Evolutionary conservation across 768 basidiomycete species (phyloP).

Genomic region (Polyporus arcularius): DNA sequence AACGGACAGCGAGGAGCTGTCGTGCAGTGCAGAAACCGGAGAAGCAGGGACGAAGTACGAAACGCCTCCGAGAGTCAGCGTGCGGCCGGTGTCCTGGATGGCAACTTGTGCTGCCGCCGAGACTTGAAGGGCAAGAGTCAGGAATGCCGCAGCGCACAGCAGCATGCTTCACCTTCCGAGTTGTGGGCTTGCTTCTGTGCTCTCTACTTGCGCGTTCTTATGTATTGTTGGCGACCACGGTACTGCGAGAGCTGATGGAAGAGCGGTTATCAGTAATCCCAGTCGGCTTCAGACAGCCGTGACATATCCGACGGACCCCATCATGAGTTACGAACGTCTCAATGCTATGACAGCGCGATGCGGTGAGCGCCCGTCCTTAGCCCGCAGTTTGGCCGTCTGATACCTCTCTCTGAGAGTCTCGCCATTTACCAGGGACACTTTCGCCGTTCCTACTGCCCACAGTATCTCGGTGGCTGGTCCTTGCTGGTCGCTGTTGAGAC

Average conservation of each 20-base stretch:
- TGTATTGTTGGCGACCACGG: neutral
- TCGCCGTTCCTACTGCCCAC: too few species aligned
- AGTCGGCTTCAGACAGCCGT: neutral
- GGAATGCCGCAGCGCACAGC: neutral
- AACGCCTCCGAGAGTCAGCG: conserved; percentile 16
- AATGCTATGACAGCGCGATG: too few species aligned
- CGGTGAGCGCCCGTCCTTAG: too few species aligned
- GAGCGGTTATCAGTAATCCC: neutral
- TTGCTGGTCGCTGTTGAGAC: too few species aligned
- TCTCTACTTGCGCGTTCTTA: neutral
- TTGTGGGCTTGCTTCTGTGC: neutral
- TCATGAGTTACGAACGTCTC: neutral
- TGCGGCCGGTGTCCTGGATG: conserved; percentile 19
- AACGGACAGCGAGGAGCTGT: neutral
- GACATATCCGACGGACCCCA: neutral
- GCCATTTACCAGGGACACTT: too few species aligned
- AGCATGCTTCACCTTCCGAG: neutral
- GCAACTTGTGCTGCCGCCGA: neutral
- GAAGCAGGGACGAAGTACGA: conserved; percentile 21
- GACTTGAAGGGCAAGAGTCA: neutral
- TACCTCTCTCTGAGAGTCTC: too few species aligned
- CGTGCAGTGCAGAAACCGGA: conserved; percentile 18
- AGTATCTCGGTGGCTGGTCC: too few species aligned
- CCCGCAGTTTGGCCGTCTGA: too few species aligned
- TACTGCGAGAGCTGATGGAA: neutral